Evolutionary conservation across 2,329 filamentous ascomycete species (phyloP).

Genomic region (Neofusicoccum laricinum): DNA sequence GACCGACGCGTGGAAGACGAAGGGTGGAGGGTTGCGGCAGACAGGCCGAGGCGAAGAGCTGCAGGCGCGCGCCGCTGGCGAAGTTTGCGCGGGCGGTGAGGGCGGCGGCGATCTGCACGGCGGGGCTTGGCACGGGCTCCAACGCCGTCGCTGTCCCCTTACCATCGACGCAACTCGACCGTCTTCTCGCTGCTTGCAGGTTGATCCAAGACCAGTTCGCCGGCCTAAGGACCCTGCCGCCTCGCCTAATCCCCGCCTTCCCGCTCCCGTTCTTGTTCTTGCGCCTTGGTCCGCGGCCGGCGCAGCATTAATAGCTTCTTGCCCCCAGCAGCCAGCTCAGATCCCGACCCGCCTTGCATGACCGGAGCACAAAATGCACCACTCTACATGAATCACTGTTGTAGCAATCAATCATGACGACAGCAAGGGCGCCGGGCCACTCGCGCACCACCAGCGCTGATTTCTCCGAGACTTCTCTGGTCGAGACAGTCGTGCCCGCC

Average conservation of each 20-base stretch:
- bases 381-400: constrained; percentile 5
- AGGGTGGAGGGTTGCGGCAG: not conserved
- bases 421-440: constrained; percentile 16
- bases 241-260: not conserved
- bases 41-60: not conserved
- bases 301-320: too few relatives aligned
- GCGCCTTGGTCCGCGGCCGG: not conserved
- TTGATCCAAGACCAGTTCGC: not conserved
- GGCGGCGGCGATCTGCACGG: constrained; percentile 3
- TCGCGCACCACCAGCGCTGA: constrained; percentile 31
- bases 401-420: constrained; percentile 11
- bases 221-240: not conserved
- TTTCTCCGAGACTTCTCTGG: constrained; percentile 37
- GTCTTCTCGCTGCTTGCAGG: constrained; percentile 3
- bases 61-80: constrained; percentile 1
- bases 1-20: not conserved
- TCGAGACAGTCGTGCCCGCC: constrained; percentile 39
- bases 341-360: constrained; percentile 2
- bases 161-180: not conserved
- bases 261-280: not conserved
- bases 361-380: constrained; percentile 5
- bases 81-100: constrained; percentile 13
- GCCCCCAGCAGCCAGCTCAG: not conserved
- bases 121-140: not conserved
- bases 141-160: constrained; percentile 12